Conservation (phyloP, 2,329 filamentous ascomycete species). For the Aspergillus puulaauensis region DNA sequence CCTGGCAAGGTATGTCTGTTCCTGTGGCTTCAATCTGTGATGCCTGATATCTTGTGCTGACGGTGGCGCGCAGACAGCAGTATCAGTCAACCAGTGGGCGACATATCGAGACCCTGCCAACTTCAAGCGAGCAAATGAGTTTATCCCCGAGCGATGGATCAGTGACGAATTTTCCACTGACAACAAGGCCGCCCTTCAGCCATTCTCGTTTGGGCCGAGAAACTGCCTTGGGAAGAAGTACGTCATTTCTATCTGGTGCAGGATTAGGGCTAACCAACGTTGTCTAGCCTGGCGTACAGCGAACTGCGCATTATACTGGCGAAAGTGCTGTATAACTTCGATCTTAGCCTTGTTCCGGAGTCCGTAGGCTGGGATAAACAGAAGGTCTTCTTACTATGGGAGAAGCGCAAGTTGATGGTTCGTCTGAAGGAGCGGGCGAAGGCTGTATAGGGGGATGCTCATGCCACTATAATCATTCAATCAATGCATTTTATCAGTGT, state of each 20-base stretch:
- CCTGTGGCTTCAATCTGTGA: no score
- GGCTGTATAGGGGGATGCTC: no score
- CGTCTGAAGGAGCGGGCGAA: not conserved
- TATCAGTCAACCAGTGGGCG: not conserved
- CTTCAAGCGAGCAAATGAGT: constrained; percentile 11
- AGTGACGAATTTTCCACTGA: not conserved
- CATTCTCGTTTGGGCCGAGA: constrained; percentile 11
- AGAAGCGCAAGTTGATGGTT: constrained; percentile 23
- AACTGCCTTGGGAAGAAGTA: constrained; percentile 16
- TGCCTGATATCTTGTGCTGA: no score
- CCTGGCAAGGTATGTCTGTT: no score
- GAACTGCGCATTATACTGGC: constrained; percentile 14
- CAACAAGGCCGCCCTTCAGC: constrained; percentile 7
- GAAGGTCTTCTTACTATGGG: constrained; percentile 26
- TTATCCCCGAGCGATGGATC: constrained; percentile 15
- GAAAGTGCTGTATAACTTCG: constrained; percentile 20
- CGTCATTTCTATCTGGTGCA: not conserved
- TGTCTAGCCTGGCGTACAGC: constrained; percentile 10
- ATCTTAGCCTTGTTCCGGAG: constrained; percentile 16
- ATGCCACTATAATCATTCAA: no score
- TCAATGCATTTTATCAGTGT: no score
- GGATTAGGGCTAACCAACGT: not conserved
- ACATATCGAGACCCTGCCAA: constrained; percentile 9
- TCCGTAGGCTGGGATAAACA: constrained; percentile 23
- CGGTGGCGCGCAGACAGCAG: not conserved